Evolutionary conservation across 2,329 filamentous ascomycete genomes (phyloP).

Genomic region (Aspergillus ibericus): DNA sequence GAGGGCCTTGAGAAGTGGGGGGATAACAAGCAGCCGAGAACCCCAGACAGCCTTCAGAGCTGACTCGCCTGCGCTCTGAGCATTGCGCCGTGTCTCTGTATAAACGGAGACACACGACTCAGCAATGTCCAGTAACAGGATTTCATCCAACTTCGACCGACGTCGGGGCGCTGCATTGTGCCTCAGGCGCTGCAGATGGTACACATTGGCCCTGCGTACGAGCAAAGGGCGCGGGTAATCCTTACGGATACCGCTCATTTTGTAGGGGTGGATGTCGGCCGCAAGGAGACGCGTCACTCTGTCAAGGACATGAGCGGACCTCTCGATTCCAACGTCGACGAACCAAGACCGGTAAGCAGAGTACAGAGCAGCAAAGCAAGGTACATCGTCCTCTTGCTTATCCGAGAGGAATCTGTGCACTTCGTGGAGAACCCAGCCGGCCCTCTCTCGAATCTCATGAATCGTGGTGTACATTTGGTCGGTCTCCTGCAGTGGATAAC

Average conservation of each 20-base stretch:
- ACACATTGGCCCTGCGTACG: conserved; percentile 88
- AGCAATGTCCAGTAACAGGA: conserved; percentile 79
- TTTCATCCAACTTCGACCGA: conserved; percentile 86
- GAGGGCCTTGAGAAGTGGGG: conserved; percentile 76
- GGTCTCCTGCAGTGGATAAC: conserved; percentile 70
- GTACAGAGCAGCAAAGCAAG: conserved; percentile 90
- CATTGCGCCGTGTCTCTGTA: conserved; percentile 91
- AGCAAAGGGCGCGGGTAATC: conserved; percentile 90
- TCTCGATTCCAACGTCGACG: conserved; percentile 93
- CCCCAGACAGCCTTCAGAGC: conserved; percentile 89
- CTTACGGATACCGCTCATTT: conserved; percentile 88
- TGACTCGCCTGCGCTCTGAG: conserved; percentile 88
- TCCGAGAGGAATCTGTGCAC: conserved; percentile 81
- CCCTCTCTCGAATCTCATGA: conserved; percentile 75
- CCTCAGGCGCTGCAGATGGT: conserved; percentile 89
- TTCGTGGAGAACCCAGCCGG: conserved; percentile 76
- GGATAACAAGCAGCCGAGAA: conserved; percentile 83
- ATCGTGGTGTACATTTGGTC: conserved; percentile 71
- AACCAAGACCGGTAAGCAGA: conserved; percentile 95
- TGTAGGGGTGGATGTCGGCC: conserved; percentile 87
- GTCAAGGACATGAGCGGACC: conserved; percentile 90
- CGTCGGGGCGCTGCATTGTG: conserved; percentile 88
- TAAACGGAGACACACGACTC: conserved; percentile 89
- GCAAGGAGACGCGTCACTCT: conserved; percentile 80
- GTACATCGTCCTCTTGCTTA: conserved; percentile 91